Conservation (phyloP, 2,329 filamentous ascomycete species). For the Alternaria sp. region DNA sequence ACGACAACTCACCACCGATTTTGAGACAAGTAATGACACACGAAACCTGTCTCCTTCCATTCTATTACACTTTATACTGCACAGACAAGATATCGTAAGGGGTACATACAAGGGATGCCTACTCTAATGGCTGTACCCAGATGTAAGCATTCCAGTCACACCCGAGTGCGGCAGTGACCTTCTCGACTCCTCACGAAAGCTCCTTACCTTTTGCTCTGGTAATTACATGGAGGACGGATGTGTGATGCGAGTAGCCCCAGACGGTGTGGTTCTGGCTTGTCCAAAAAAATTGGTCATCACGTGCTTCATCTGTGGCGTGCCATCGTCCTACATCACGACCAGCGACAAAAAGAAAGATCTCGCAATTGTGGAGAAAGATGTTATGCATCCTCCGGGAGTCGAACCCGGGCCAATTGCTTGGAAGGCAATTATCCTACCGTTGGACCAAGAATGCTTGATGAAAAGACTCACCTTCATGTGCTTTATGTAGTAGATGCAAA, state of each 20-base stretch:
- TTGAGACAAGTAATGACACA: too few species aligned
- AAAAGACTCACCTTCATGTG: not conserved
- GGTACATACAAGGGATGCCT: not conserved
- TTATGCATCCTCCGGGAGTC: constrained; percentile 26
- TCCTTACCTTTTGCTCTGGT: too few species aligned
- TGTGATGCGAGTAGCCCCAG: too few species aligned
- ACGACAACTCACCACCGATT: not conserved
- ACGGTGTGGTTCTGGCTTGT: not conserved
- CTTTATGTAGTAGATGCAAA: too few species aligned
- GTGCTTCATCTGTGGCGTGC: too few species aligned
- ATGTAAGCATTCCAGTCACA: not conserved
- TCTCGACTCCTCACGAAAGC: not conserved
- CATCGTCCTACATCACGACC: too few species aligned
- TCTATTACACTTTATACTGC: not conserved
- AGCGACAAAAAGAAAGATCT: constrained; percentile 4
- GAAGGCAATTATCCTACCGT: constrained; percentile 27
- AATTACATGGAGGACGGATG: too few species aligned
- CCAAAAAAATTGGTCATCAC: not conserved
- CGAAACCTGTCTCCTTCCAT: not conserved
- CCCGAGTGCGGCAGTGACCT: not conserved
- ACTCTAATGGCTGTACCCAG: not conserved
- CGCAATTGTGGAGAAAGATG: constrained; percentile 18
- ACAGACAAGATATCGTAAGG: not conserved
- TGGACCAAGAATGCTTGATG: constrained; percentile 25
- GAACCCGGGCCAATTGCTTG: constrained; percentile 28